A percentile compares a stretch with the other conserved stretches of the same genome.
These are phyloP conservation scores for Prunus fruticosa DNA, from an alignment of 306 rosid genomes.

Conservation along the genomic window DNA sequence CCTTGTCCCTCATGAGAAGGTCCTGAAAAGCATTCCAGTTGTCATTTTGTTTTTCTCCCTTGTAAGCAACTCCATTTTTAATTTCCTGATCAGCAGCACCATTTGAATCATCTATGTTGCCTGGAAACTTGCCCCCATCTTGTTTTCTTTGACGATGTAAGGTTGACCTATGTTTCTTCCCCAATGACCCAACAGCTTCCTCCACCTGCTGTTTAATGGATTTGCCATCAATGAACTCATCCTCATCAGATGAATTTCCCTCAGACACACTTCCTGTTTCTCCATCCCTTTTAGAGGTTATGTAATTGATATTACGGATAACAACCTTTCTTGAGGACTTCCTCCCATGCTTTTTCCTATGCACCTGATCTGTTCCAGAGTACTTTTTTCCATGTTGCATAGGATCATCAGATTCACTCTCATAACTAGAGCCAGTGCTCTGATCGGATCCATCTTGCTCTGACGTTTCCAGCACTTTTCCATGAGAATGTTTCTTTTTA, in stretches of 20 bases:
- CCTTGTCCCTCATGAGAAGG: slow-evolving; percentile 80
- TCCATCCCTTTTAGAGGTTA: slow-evolving; percentile 79
- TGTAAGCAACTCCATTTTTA: slow-evolving; percentile 21
- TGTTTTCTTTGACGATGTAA: slow-evolving; percentile 52
- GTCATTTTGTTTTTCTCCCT: slow-evolving; percentile 44
- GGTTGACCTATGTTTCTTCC: slow-evolving; percentile 67
- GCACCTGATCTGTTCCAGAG: slow-evolving; percentile 26
- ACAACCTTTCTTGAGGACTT: slow-evolving; percentile 87
- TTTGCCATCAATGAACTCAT: slow-evolving; percentile 61
- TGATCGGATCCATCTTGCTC: slow-evolving; percentile 56
- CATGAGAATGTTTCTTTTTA: slow-evolving; percentile 62
- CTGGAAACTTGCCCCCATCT: slow-evolving; percentile 31
- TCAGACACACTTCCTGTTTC: slow-evolving; percentile 64
- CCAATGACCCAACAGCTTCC: slow-evolving; percentile 78
- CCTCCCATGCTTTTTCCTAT: slow-evolving; percentile 59
- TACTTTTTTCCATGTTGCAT: slow-evolving; percentile 41
- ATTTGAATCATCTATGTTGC: slow-evolving; percentile 35
- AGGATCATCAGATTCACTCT: slow-evolving; percentile 56
- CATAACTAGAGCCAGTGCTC: slow-evolving; percentile 57
- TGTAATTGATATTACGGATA: slow-evolving; percentile 94
- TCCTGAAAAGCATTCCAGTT: slow-evolving; percentile 91
- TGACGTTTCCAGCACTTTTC: slow-evolving; percentile 39
- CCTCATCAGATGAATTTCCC: slow-evolving; percentile 61
- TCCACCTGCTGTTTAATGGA: slow-evolving; percentile 84
- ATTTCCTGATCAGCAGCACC: slow-evolving; percentile 35